Evolutionary conservation across 2,329 filamentous ascomycete genomes (phyloP), one percentile per base, ranked within the genome.

Genomic region (Colletotrichum phormii): DNA sequence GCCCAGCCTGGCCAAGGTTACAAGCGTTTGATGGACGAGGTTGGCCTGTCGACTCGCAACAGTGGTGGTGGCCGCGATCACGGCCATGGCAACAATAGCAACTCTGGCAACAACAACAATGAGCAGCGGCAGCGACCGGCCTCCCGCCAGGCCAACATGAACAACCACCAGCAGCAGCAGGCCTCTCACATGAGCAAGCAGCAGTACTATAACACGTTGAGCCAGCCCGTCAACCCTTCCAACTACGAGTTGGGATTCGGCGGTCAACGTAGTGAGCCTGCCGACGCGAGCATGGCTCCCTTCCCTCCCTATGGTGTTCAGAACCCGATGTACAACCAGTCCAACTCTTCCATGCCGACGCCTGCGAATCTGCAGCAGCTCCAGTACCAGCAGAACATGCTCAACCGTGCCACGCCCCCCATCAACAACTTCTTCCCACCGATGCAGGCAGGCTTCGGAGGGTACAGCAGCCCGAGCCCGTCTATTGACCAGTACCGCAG

Each of bases 1-100:
- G 96, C 95, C 6, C 94, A 97, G 79, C 95, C 97, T 18, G 93
- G 92, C 74, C 97, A 98, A 84, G 97, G 97, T 64, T 99, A 99
- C 86, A 99, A 98, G 88, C 93, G 97, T 65, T 86, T 99, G 73
- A 99, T 99, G 97, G 97, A 99, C 79, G 97, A 99, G 81, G 97
- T 99, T 77, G 95, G 96, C 73, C 85, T 99, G 49, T 97, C 96
- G 6, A 93, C 91, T 33, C 85, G 91, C 55, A 89, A 84, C 72
- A 77, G 79, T 57, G 81, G 83, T 46, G 81, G 83, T 49, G 84
- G 86, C 54, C 85, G 85, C 31, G 86, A 87, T 37, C 84, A 85
- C 73, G 78, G 78, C 81, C 81, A 73, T 31, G 64, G 63, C n/a
- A 72, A 64, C 70, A 33, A 51, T 31, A 62, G 57, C 55, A 71